Evolutionary conservation across 306 rosid species (phyloP).

Genomic region (Glycine soja): DNA sequence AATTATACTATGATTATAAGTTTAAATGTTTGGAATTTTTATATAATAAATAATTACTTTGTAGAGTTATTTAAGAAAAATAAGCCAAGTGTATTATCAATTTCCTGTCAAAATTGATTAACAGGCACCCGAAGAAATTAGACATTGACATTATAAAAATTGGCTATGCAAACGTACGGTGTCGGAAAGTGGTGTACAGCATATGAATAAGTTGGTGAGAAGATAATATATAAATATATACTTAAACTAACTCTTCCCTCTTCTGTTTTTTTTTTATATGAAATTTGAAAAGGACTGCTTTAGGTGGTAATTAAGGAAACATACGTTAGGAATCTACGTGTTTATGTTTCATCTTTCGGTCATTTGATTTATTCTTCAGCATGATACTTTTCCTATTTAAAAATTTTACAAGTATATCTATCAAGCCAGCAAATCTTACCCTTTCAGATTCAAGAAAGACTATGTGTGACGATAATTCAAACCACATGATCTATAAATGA

Average conservation of each 20-base stretch:
- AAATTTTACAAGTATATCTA: background rate
- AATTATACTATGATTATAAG: too few relatives aligned
- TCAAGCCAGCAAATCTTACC: slow-evolving; percentile 8
- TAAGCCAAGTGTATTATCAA: too few relatives aligned
- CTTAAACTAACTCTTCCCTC: slow-evolving; percentile 13
- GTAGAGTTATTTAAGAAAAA: too few relatives aligned
- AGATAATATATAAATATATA: slow-evolving; percentile 7
- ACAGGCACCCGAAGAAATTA: background rate
- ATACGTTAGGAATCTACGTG: slow-evolving; percentile 39
- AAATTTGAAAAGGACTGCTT: slow-evolving; percentile 28
- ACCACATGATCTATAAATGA: background rate
- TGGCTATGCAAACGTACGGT: slow-evolving; percentile 43
- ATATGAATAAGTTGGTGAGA: slow-evolving; percentile 47
- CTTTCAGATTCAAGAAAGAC: slow-evolving; percentile 1
- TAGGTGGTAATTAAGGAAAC: slow-evolving; percentile 48
- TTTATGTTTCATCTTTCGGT: slow-evolving; percentile 50
- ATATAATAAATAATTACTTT: too few relatives aligned
- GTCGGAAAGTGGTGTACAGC: slow-evolving; percentile 60
- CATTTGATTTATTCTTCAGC: slow-evolving; percentile 36
- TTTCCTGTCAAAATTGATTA: too few relatives aligned
- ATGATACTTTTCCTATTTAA: background rate
- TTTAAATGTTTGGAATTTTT: too few relatives aligned
- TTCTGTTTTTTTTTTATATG: background rate
- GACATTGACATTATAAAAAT: slow-evolving; percentile 22
- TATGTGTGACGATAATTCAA: background rate